phyloP scores from a whole-genome alignment of 306 rosid species.

The Amphicarpaea edgeworthii region DNA sequence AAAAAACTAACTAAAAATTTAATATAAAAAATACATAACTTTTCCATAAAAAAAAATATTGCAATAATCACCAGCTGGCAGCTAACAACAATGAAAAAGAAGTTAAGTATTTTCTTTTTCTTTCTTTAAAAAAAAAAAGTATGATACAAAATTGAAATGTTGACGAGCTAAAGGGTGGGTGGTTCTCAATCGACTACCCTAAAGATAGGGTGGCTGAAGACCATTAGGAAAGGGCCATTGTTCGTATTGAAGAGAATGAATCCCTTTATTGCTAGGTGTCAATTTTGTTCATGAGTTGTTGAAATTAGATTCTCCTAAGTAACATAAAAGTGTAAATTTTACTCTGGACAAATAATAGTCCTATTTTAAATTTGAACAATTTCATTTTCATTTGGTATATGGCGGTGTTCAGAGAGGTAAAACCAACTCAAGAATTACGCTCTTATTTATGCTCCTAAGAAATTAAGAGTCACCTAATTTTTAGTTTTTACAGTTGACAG shows the following conservation, averaged over 20 bases:
- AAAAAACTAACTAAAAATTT: background rate
- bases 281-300: background rate
- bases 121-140: no score
- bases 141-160: no score
- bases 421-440: background rate
- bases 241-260: background rate
- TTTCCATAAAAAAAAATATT: no score
- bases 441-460: background rate
- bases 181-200: background rate
- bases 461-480: background rate
- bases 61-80: no score
- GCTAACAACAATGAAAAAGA: no score
- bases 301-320: background rate
- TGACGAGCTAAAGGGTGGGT: no score
- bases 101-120: no score
- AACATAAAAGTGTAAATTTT: background rate
- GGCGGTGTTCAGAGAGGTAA: background rate
- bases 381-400: background rate
- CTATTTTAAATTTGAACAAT: no score
- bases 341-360: no score
- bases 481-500: conserved; percentile 3
- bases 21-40: no score
- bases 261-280: background rate
- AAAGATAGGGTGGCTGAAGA: background rate
- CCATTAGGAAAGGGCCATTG: background rate